These are phyloP conservation scores for Paramecium octaurelia DNA, from an alignment of 73 alveolate genomes.

Conservation along the genomic window DNA sequence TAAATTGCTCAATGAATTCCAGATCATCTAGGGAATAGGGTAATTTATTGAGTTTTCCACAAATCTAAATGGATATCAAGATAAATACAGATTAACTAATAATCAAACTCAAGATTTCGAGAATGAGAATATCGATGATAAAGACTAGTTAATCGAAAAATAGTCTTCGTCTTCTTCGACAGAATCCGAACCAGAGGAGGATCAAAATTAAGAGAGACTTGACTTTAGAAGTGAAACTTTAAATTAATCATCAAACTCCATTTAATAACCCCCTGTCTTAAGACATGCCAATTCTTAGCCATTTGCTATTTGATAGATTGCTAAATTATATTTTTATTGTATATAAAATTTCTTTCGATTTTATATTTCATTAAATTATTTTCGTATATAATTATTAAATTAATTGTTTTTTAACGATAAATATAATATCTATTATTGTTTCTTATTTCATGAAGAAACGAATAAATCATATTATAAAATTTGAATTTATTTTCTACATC, in stretches of 20 bases:
- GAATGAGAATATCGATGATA: neutral
- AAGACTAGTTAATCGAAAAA: neutral
- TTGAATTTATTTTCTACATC: neutral
- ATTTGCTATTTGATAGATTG: neutral
- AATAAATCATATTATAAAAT: neutral
- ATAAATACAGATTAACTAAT: neutral
- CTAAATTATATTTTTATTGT: neutral
- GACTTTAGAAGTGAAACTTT: constrained; percentile 7
- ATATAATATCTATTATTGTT: neutral
- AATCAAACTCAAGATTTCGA: neutral
- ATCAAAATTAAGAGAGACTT: neutral
- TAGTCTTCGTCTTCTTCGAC: neutral
- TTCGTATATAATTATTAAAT: neutral
- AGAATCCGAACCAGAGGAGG: constrained; percentile 40
- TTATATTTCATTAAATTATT: neutral
- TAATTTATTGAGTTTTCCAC: neutral
- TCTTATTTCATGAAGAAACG: neutral
- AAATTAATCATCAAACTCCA: neutral
- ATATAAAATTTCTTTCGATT: neutral
- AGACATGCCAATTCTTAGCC: neutral
- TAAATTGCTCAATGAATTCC: neutral
- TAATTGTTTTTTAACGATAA: neutral
- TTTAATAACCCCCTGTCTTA: neutral
- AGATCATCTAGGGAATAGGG: neutral
- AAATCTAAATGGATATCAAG: neutral